Base-by-base conservation (phyloP, 208 protist genomes). In the Leishmania braziliensis region DNA sequence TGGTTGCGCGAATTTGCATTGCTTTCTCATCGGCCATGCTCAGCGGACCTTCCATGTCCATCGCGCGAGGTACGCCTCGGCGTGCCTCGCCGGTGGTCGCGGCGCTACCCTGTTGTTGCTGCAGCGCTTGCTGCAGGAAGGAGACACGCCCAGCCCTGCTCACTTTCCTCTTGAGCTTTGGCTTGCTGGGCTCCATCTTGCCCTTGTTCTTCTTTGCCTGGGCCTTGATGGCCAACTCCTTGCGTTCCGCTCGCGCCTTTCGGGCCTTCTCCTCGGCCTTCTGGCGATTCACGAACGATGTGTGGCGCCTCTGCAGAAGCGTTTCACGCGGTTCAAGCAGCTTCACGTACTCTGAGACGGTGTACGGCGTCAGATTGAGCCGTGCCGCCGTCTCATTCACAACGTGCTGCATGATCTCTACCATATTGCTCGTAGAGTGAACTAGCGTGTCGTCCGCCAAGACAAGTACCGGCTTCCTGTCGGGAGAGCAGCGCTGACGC, bases 391-490 rank as follows among this genome's bases (percentile, higher is more conserved):
- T 39, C 23, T 80, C 74, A 8, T 26, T 50, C 18, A 71, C 77
- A 3, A 82, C 14, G 0, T 74, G 60, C 36, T 83, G 80, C 73
- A 85, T 48, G 54, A 80, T 23, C 68, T 79, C 69, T 63, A 76
- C 60, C 20, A 75, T 10, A 0, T 71, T 12, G 62, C 68, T 60
- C 54, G 70, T 16, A 6, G 33, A 48, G 8, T 72, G 77, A n/a
- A 90, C 60, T n/a, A 84, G 50, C 14, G 58, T 23, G 54, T 91
- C 85, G 16, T 90, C 81, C 3, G 88, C 88, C 36, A 97, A 18
- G 48, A 98, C 43, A 53, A 98, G 85, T 36, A 96, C 79, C 12
- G 88, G 87, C 36, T 86, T 84, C 26, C 86, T 81, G 54, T 87
- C 80, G 4, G 81, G 43, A 5, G 83, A 48, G 77, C 77, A 74